phyloP scores from a whole-genome alignment of 2,329 filamentous ascomycete species.

The Monilinia vaccinii-corymbosi region DNA sequence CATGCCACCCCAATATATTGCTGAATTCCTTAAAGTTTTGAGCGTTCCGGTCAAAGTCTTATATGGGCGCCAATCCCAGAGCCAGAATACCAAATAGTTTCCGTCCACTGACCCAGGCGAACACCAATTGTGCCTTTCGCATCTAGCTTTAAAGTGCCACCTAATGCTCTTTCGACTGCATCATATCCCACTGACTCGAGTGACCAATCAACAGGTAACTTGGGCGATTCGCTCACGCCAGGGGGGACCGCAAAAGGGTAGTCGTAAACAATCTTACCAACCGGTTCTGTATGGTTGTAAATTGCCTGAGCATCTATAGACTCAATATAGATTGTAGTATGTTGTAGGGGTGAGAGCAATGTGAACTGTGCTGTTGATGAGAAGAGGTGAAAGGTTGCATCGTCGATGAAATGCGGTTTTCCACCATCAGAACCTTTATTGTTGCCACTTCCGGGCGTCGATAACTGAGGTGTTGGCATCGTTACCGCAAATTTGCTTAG shows the following conservation, averaged over 20 bases:
- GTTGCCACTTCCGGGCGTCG: conserved; percentile 37
- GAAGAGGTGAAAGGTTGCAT: conserved; percentile 78
- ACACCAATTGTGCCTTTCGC: conserved; percentile 69
- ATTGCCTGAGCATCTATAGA: conserved; percentile 75
- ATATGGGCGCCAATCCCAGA: conserved; percentile 62
- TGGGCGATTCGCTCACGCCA: conserved; percentile 62
- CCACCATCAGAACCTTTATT: conserved; percentile 34
- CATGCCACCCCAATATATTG: neutral
- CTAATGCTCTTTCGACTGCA: conserved; percentile 68
- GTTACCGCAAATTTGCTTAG: conserved; percentile 65
- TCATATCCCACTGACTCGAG: conserved; percentile 73
- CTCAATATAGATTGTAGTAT: conserved; percentile 68
- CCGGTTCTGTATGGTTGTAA: conserved; percentile 69
- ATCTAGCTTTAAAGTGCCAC: conserved; percentile 69
- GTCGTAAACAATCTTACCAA: conserved; percentile 70
- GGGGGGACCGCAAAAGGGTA: conserved; percentile 69
- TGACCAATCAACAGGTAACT: conserved; percentile 74
- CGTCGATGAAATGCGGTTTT: conserved; percentile 64
- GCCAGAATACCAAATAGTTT: conserved; percentile 62
- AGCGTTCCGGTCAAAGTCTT: conserved; percentile 31
- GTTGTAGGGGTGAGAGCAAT: conserved; percentile 66
- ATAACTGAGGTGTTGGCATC: conserved; percentile 60
- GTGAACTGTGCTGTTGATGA: conserved; percentile 81
- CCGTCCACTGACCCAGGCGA: conserved; percentile 64
- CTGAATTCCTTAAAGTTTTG: neutral